Conservation (phyloP, 129 eudicot species). For the Flaveria robusta region DNA sequence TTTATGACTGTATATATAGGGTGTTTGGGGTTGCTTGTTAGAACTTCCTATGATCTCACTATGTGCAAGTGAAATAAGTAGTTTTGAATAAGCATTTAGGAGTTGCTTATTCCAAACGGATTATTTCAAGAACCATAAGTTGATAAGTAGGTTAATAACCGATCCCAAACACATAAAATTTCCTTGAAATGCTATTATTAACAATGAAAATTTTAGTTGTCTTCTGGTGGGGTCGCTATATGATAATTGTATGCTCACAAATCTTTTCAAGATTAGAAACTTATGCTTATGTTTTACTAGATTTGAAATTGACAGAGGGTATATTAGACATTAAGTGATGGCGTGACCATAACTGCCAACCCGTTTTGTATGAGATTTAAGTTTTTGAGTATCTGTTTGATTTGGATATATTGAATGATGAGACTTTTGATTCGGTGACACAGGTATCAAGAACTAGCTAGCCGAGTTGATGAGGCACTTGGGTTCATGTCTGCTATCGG, state of each 20-base stretch:
- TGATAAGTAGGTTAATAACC: not conserved
- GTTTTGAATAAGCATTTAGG: not conserved
- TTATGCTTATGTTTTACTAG: not conserved
- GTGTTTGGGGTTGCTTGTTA: not conserved
- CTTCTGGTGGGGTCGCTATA: not conserved
- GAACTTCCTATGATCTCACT: not conserved
- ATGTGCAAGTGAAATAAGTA: not conserved
- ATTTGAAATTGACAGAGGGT: not conserved
- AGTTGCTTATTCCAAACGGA: not conserved
- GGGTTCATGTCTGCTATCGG: slow-evolving; percentile 97
- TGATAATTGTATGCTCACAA: not conserved
- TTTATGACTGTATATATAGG: not conserved
- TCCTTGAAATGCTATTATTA: not conserved
- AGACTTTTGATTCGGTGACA: slow-evolving; percentile 10
- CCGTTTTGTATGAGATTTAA: not conserved
- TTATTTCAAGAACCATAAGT: not conserved
- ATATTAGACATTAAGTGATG: not conserved
- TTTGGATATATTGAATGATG: slow-evolving; percentile 10
- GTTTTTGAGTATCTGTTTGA: not conserved
- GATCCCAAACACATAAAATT: not conserved
- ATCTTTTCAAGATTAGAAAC: not conserved
- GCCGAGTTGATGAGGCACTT: slow-evolving; percentile 93
- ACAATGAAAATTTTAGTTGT: not conserved
- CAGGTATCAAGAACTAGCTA: slow-evolving; percentile 91
- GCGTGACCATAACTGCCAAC: not conserved